These are phyloP conservation scores for Fragaria vesca DNA, from an alignment of 306 rosid species.

Conservation along the genomic window DNA sequence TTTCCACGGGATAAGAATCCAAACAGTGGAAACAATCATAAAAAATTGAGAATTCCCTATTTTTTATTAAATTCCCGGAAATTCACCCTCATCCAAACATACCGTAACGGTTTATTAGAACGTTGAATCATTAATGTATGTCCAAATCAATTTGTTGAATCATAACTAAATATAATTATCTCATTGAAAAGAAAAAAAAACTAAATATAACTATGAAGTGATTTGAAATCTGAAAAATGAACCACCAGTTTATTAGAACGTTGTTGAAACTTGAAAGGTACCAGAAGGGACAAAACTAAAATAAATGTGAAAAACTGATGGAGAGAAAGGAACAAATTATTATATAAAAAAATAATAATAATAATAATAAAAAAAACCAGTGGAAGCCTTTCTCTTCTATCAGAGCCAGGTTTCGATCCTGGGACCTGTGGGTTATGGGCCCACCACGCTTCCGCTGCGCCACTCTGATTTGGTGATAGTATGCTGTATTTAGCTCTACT, in stretches of 20 bases:
- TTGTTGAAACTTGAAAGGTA: not conserved
- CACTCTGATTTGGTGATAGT: conserved; percentile 41
- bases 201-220: not conserved
- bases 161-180: not conserved
- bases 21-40: too few species aligned
- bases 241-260: not conserved
- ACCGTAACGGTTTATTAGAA: too few species aligned
- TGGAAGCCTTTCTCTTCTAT: conserved; percentile 29
- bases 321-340: too few species aligned
- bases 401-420: conserved; percentile 82
- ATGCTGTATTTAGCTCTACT: not conserved
- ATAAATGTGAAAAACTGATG: too few species aligned
- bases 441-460: conserved; percentile 84
- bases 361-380: accelerated
- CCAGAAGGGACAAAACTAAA: too few species aligned
- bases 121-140: too few species aligned
- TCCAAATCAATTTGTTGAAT: not conserved
- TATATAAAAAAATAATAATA: not conserved
- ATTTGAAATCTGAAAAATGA: not conserved
- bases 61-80: too few species aligned
- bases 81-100: too few species aligned
- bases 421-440: conserved; percentile 79
- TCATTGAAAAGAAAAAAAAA: too few species aligned
- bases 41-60: too few species aligned
- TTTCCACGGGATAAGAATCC: too few species aligned